Conservation (phyloP, 352 stramenopile species). For the Globisporangium yorkense region DNA sequence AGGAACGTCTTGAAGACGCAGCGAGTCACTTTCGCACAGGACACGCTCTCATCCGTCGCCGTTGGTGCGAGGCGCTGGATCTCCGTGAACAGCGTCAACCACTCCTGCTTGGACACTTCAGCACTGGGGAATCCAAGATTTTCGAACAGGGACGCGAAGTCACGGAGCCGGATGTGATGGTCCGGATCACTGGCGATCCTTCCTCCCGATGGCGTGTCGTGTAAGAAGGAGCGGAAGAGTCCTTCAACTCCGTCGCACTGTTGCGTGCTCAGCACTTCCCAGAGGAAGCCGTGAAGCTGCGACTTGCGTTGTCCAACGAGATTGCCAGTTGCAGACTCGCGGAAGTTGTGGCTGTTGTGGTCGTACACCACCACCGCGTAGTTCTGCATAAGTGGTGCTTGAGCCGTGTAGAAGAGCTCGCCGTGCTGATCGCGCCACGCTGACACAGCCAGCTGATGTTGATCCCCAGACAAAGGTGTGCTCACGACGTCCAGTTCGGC, state of each 20-base stretch:
- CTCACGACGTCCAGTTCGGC: no score
- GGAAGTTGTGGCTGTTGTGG: conserved; percentile 28
- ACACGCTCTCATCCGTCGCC: not conserved
- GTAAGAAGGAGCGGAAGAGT: conserved; percentile 17
- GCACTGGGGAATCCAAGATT: conserved; percentile 14
- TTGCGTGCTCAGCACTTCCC: conserved; percentile 12
- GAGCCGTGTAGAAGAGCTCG: conserved; percentile 24
- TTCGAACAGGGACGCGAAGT: conserved; percentile 14
- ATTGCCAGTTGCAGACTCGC: conserved; percentile 19
- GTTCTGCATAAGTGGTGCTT: conserved; percentile 4
- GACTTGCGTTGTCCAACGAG: conserved; percentile 17
- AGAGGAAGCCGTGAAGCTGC: conserved; percentile 23
- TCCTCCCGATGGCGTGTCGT: no score
- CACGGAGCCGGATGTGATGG: not conserved
- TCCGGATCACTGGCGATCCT: not conserved
- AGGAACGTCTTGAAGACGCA: conserved; percentile 26
- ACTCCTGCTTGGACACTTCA: conserved; percentile 27
- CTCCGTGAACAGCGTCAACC: conserved; percentile 26
- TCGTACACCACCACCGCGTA: conserved; percentile 14
- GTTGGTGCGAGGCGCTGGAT: conserved; percentile 21
- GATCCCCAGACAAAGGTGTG: not conserved
- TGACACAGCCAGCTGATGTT: conserved; percentile 14
- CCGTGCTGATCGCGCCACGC: conserved; percentile 23
- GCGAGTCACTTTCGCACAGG: not conserved
- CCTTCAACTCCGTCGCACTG: conserved; percentile 11